Percentiles rank a stretch among this genome's conserved stretches.
Conservation (phyloP, 768 basidiomycete species). For the Mycena floridula region DNA sequence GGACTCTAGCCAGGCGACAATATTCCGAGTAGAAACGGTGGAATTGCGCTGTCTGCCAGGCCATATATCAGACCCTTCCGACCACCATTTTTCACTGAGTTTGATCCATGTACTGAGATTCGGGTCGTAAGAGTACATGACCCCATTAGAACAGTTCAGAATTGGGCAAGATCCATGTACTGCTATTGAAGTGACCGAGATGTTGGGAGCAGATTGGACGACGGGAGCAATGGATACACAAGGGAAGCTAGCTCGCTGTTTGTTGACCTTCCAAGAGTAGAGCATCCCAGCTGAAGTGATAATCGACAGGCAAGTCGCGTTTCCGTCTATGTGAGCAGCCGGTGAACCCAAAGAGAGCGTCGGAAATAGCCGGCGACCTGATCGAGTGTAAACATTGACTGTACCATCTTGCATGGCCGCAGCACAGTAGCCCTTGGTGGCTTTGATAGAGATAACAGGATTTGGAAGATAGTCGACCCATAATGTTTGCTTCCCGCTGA, state of each 20-base stretch:
- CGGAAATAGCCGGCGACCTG: conserved; percentile 81
- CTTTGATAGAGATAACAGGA: conserved; percentile 61
- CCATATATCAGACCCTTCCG: conserved; percentile 79
- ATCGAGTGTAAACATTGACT: conserved; percentile 78
- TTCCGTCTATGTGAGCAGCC: conserved; percentile 62
- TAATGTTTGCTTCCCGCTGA: conserved; percentile 61
- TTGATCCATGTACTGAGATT: conserved; percentile 64
- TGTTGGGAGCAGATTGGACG: conserved; percentile 40
- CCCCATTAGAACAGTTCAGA: conserved; percentile 70
- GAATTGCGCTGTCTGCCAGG: conserved; percentile 57
- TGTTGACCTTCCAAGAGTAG: conserved; percentile 59
- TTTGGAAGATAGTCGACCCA: conserved; percentile 89
- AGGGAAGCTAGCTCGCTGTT: not conserved
- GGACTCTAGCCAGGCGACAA: conserved; percentile 48
- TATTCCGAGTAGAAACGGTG: conserved; percentile 38
- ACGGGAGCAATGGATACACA: not conserved
- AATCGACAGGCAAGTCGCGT: conserved; percentile 58
- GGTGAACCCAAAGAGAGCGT: conserved; percentile 68
- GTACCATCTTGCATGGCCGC: conserved; percentile 74
- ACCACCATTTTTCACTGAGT: conserved; percentile 80
- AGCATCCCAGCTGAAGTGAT: conserved; percentile 69
- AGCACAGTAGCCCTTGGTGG: conserved; percentile 64
- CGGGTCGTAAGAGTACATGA: conserved; percentile 74
- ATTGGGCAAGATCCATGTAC: conserved; percentile 76
- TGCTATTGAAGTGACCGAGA: conserved; percentile 53